Evolutionary conservation across 75 land plant species (phyloP).

Genomic region (Pseudotsuga menziesii): DNA sequence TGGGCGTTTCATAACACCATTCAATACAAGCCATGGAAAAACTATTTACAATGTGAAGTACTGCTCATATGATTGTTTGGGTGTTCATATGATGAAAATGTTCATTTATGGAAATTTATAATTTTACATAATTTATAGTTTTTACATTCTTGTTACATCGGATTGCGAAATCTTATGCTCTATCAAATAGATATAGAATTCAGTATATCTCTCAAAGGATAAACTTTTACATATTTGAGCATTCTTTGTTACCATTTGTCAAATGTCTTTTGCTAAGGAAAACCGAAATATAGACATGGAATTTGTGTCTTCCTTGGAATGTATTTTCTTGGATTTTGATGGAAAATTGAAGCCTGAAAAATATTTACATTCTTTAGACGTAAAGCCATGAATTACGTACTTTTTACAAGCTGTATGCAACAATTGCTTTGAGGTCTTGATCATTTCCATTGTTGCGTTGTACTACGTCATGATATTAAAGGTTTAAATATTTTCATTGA

Average conservation of each 20-base stretch:
- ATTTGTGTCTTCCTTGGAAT: neutral
- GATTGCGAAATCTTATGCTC: no score
- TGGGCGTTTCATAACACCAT: no score
- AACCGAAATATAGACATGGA: neutral
- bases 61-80: no score
- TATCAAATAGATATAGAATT: neutral
- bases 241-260: neutral
- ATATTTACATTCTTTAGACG: neutral
- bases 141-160: no score
- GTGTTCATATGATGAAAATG: no score
- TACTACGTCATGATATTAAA: slow-evolving; percentile 77
- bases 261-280: neutral
- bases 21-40: no score
- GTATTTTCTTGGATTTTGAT: neutral
- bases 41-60: no score
- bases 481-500: slow-evolving; percentile 71
- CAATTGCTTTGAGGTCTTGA: slow-evolving; percentile 73
- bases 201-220: neutral
- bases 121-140: neutral
- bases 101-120: no score
- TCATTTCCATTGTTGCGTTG: slow-evolving; percentile 65
- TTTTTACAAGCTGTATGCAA: slow-evolving; percentile 48
- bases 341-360: neutral
- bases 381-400: neutral
- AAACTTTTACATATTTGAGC: neutral